Percentiles rank a stretch among this genome's conserved stretches.
These are phyloP conservation scores for Artomyces pyxidatus DNA, from an alignment of 768 basidiomycete species.

Conservation along the genomic window DNA sequence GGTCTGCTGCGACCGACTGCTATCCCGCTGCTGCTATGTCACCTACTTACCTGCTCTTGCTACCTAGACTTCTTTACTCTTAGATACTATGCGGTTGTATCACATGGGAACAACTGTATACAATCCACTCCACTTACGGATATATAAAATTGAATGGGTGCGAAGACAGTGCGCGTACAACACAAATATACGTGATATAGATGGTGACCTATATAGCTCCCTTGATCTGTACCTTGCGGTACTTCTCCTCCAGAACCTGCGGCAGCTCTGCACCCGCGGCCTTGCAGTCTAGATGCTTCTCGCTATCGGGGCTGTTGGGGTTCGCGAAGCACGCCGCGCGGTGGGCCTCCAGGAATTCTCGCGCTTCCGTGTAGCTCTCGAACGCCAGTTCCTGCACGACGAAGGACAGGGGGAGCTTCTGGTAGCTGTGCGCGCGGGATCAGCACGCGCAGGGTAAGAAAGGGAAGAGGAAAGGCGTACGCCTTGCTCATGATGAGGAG, in stretches of 20 bases:
- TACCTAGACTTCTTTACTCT: too few species aligned
- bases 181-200: too few species aligned
- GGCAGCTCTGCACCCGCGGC: slow-evolving; percentile 46
- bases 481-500: slow-evolving; percentile 88
- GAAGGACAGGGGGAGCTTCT: slow-evolving; percentile 66
- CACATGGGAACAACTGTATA: too few species aligned
- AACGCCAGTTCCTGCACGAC: slow-evolving; percentile 80
- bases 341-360: slow-evolving; percentile 65
- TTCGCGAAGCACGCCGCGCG: slow-evolving; percentile 60
- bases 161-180: too few species aligned
- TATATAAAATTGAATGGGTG: too few species aligned
- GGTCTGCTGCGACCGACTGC: too few species aligned
- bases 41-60: too few species aligned
- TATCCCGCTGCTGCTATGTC: too few species aligned
- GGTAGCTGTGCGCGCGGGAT: slow-evolving; percentile 52
- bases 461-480: slow-evolving; percentile 41
- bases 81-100: too few species aligned
- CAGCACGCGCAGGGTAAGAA: not conserved
- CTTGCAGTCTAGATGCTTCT: slow-evolving; percentile 70
- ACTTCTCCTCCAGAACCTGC: slow-evolving; percentile 69
- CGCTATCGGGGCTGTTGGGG: slow-evolving; percentile 48
- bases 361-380: slow-evolving; percentile 52
- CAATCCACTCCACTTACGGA: too few species aligned
- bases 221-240: slow-evolving; percentile 82
- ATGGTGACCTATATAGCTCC: too few species aligned